Conservation (phyloP, 768 basidiomycete species). For the Fomitopsis serialis region DNA sequence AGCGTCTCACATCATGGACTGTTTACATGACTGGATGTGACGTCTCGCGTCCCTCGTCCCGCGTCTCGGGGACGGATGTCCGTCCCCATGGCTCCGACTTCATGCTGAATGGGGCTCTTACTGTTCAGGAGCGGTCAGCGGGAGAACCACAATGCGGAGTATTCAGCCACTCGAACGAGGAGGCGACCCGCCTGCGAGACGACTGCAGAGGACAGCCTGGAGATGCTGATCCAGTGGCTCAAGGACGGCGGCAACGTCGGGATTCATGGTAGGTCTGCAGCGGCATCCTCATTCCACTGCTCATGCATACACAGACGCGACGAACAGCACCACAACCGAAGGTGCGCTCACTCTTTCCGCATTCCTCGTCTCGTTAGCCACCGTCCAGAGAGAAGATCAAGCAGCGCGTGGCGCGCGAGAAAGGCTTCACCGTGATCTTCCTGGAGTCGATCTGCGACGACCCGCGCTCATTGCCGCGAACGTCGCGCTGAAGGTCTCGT, state of each 20-base stretch:
- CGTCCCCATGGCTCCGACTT: too few species aligned
- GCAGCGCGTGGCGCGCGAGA: constrained; percentile 79
- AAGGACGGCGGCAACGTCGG: constrained; percentile 95
- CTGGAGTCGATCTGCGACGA: constrained; percentile 95
- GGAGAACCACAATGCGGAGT: constrained; percentile 87
- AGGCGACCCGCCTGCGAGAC: constrained; percentile 75
- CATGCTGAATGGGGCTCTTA: not conserved
- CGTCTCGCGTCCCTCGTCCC: too few species aligned
- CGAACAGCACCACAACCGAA: constrained; percentile 82
- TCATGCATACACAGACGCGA: constrained; percentile 63
- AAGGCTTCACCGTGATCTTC: constrained; percentile 84
- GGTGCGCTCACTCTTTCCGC: constrained; percentile 38
- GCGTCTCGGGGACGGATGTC: too few species aligned
- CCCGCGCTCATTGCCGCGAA: constrained; percentile 94
- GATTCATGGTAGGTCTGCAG: constrained; percentile 73
- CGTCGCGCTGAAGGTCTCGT: constrained; percentile 90
- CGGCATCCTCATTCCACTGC: not conserved
- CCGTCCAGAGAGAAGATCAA: constrained; percentile 69
- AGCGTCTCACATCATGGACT: too few species aligned
- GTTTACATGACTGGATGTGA: too few species aligned
- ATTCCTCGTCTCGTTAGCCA: not conserved
- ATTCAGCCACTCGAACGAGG: constrained; percentile 84
- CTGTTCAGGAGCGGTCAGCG: constrained; percentile 64
- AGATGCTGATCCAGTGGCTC: constrained; percentile 93
- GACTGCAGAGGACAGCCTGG: constrained; percentile 87